These are phyloP conservation scores for Selaginella moellendorffii DNA, from an alignment of 75 land plant genomes.

Conservation along the genomic window DNA sequence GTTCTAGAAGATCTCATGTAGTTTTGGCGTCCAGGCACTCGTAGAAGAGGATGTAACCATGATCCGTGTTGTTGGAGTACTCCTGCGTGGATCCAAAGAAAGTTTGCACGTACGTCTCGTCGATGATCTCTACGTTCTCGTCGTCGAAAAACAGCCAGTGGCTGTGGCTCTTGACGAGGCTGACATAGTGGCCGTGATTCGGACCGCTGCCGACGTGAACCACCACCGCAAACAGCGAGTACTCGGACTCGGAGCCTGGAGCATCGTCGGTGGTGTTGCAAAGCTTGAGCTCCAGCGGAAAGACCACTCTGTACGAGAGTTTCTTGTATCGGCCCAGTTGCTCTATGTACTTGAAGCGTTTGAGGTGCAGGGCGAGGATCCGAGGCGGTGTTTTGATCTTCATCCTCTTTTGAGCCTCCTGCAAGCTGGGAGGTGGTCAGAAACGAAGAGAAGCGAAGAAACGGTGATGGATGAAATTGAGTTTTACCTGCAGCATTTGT, in stretches of 20 bases:
- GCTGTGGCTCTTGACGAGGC: constrained; percentile 93
- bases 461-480: too few relatives aligned
- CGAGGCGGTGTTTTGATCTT: constrained; percentile 85
- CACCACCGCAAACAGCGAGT: constrained; percentile 86
- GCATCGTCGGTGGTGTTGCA: constrained; percentile 74
- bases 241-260: constrained; percentile 60
- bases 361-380: constrained; percentile 78
- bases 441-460: neutral
- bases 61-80: constrained; percentile 90
- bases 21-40: too few relatives aligned
- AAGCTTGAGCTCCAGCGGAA: constrained; percentile 82
- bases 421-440: constrained; percentile 70
- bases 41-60: constrained; percentile 90
- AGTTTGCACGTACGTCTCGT: constrained; percentile 78
- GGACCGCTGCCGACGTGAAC: constrained; percentile 97
- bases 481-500: constrained; percentile 98
- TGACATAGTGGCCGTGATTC: constrained; percentile 92
- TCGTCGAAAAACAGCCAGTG: constrained; percentile 96
- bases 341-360: constrained; percentile 92
- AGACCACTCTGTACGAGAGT: constrained; percentile 81
- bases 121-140: constrained; percentile 92
- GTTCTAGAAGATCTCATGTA: too few relatives aligned
- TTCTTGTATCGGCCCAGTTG: constrained; percentile 93
- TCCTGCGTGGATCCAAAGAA: constrained; percentile 92
- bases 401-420: constrained; percentile 97